Conservation (phyloP, 2,329 filamentous ascomycete species). For the Penicillium sp. region DNA sequence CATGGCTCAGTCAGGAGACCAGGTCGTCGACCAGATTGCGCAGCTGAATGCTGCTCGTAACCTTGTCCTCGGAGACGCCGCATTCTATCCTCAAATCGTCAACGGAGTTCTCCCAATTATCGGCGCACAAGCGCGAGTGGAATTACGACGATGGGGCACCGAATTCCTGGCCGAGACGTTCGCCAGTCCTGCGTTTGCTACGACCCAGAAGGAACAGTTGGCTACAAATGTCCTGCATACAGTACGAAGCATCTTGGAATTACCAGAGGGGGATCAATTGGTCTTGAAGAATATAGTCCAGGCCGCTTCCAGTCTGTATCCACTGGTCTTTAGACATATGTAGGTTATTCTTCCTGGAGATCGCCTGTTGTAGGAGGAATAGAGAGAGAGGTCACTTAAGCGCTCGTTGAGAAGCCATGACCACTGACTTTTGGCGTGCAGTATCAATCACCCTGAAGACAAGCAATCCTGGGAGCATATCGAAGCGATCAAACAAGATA, state of each 20-base stretch:
- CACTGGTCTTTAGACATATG: conserved; percentile 90
- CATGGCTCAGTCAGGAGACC: conserved; percentile 62
- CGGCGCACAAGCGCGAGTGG: conserved; percentile 72
- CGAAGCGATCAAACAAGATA: conserved; percentile 83
- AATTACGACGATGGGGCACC: conserved; percentile 92
- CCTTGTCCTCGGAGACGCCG: conserved; percentile 83
- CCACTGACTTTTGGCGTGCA: conserved; percentile 52
- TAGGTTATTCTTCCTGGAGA: conserved; percentile 62
- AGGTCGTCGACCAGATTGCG: conserved; percentile 75
- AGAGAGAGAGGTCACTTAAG: conserved; percentile 1
- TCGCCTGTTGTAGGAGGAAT: conserved; percentile 27
- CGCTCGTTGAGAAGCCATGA: conserved; percentile 5
- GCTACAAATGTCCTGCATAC: conserved; percentile 78
- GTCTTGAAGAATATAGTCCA: conserved; percentile 88
- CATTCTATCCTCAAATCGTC: conserved; percentile 89
- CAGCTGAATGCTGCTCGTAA: conserved; percentile 91
- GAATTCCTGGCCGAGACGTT: conserved; percentile 97
- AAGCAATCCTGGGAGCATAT: conserved; percentile 84
- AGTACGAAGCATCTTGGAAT: conserved; percentile 71
- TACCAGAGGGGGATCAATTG: conserved; percentile 74
- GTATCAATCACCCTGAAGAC: conserved; percentile 86
- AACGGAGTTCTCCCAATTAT: conserved; percentile 93
- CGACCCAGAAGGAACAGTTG: conserved; percentile 79
- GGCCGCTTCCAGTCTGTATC: conserved; percentile 89
- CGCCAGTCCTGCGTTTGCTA: conserved; percentile 81